Evolutionary conservation across 805 yeast genomes (phyloP), one percentile per base, ranked within the genome.

Genomic region (Saturnispora serradocipensis): DNA sequence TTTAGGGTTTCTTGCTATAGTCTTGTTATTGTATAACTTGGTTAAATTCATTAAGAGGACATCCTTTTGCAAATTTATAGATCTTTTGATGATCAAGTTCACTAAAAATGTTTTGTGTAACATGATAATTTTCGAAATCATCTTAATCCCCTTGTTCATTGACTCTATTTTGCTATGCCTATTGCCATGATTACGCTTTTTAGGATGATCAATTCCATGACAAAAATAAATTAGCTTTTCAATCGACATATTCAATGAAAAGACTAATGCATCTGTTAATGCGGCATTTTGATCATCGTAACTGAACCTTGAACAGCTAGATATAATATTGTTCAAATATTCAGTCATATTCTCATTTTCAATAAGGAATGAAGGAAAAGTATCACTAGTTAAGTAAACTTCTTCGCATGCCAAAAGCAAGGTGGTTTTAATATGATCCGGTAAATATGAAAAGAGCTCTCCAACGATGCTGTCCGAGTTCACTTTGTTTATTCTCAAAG

Each of bases 41-140:
- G 76, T 71, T 59, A 81, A 63, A 53, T 74, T 74, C 54, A 71
- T 69, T 53, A 80, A 60, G 49, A 82, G 77, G 9, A 59, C 67
- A 51, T 77, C 77, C 43, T 74, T 67, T 48, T 73, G 68, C 27
- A 65, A 61, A 63, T 61, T 72, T 54, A 59, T 57, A 52, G 74
- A 58, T 61, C 75, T 63, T 46, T 71, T 73, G 48, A 69, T 53
- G 1, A 80, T 68, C n/a, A 75, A 61, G 6, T 72, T 68, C 16
- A 76, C 76, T 38, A 82, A 64, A 18, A 76, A 71, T 3, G 67
- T 62, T 58, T 78, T 78, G 61, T 82, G 86, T 46, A 82, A 76
- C 45, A 80, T 72, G n/a, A 82, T 65, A 15, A 82, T 76, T 52
- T 81, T 70, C 53, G 81, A 67, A 53, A 78, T 71, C 27, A 80